Base-by-base conservation (phyloP, 2,329 filamentous ascomycete genomes). In the Ophiosphaerella korrae region DNA sequence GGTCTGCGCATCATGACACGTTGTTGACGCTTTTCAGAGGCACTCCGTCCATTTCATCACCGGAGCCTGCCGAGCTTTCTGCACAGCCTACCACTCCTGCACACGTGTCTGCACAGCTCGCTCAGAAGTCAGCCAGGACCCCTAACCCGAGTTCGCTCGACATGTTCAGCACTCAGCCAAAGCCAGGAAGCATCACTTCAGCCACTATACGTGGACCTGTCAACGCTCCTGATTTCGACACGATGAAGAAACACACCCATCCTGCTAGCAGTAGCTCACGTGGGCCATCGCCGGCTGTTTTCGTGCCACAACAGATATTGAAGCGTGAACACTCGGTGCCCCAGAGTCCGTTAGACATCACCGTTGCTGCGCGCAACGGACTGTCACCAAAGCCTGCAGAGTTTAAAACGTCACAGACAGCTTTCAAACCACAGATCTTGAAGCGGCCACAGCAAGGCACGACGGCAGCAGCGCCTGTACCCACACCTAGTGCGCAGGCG, bases 1-100 rank as follows among this genome's bases (percentile, higher is more conserved):
- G 71, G 40, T 75, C 65, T 33, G 67, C 71, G 14, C 78, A 80
- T 42, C 77, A 80, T 54, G 72, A 74, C 42, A 70, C 74, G 7
- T 60, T 82, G 18, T 63, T 82, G 21, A 76, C 73, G 49, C 62
- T 82, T 2, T 80, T 82, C 60, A 68, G 69, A 11, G 63, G 68
- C 3, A 65, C 64, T 9, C 66, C 69, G 1, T 57, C 56, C 12
- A 53, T 57, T n/a, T 63, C 66, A 38, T 57, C 55, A 38, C 56
- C 57, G 9, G 71, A 62, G n/a, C 77, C 75, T 32, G 32, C 32
- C 24, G 40, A 42, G 13, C 44, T 82, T 14, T 75, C 77, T 33
- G 78, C 74, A 14, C 73, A 76, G 14, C 72, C 76, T n/a, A 70
- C 67, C 2, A 75, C 72, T 3, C 73, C 75, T 12, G 68, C 70